Base-by-base conservation (phyloP, 1,284 basidiomycete genomes). In the Marasmius oreades region DNA sequence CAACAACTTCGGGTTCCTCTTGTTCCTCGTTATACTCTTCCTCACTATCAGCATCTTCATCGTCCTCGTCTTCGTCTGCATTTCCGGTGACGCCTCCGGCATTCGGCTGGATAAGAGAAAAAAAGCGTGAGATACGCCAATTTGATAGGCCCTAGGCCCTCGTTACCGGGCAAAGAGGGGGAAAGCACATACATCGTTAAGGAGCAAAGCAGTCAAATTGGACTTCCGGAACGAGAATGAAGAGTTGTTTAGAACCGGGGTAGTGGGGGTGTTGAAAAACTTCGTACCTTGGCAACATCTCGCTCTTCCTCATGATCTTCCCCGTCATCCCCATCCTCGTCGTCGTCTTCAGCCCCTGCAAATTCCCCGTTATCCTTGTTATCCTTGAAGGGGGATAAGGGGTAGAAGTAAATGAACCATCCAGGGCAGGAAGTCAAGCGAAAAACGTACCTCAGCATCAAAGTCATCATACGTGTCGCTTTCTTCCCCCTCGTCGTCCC, bases 11-110 rank as follows among this genome's bases (percentile, higher is more conserved):
- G 33, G 24, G 43, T 23, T 36, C 54, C 16, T 22, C 24, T 3
- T 46, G 47, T 24, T 45, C 44, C 8, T 45, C 44, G 44, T 8
- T 18, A 18, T 51, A 46, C 24, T 53, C 39, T 14, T 56, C 46
- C 8, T 66, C 63, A 3, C 60, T 61, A 22, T 50, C 48, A 34
- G 28, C 28, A 5, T 31, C 28, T 4, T 60, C 54, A 51, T 55
- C 46, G 10, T 61, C 55, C 28, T 53, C 53, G 26, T 46, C 53
- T 28, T 42, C 26, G 18, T 53, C 50, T 28, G 66, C 67, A 60
- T 75, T 74, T 61, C n/a, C 31, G 45, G 28, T 28, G n/a, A 10
- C 43, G 43, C 46, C 28, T 18, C 6, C 18, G 24, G 28, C 52
- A 43, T 46, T 31, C 18, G 36, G 23, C 44, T 45, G 11, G 5